Conservation (phyloP, 257 asterid genomes). For the Capsicum baccatum region DNA sequence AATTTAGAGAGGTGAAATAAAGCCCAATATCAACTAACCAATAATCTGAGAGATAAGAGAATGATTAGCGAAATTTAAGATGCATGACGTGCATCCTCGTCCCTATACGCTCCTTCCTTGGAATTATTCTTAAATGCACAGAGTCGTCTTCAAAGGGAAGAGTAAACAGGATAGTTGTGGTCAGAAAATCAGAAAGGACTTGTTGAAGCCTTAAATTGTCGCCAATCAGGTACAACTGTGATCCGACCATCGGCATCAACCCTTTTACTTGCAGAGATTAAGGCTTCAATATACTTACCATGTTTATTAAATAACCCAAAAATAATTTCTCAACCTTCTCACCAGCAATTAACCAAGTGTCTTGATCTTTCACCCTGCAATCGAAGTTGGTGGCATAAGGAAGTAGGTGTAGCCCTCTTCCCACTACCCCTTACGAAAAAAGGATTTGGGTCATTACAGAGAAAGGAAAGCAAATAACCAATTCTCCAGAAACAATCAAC, state of each 20-base stretch:
- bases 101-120: conserved; percentile 60
- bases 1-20: neutral
- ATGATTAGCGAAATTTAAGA: conserved; percentile 58
- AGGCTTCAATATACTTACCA: conserved; percentile 57
- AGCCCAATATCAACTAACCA: neutral
- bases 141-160: conserved; percentile 60
- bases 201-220: conserved; percentile 77
- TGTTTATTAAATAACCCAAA: conserved; percentile 62
- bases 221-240: conserved; percentile 54
- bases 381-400: no score
- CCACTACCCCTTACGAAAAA: no score
- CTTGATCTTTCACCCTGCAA: conserved; percentile 65
- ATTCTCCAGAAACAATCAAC: no score
- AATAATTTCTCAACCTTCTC: conserved; percentile 54
- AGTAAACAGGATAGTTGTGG: conserved; percentile 56
- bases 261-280: conserved; percentile 64
- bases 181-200: conserved; percentile 68
- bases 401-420: no score
- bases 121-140: conserved; percentile 48
- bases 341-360: conserved; percentile 59
- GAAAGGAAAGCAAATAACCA: no score
- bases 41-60: conserved; percentile 26
- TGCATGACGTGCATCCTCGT: conserved; percentile 61
- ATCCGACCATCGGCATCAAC: conserved; percentile 53
- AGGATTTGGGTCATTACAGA: no score